Base-by-base conservation (phyloP, 2,329 filamentous ascomycete species). In the Pseudofabraea citricarpa region DNA sequence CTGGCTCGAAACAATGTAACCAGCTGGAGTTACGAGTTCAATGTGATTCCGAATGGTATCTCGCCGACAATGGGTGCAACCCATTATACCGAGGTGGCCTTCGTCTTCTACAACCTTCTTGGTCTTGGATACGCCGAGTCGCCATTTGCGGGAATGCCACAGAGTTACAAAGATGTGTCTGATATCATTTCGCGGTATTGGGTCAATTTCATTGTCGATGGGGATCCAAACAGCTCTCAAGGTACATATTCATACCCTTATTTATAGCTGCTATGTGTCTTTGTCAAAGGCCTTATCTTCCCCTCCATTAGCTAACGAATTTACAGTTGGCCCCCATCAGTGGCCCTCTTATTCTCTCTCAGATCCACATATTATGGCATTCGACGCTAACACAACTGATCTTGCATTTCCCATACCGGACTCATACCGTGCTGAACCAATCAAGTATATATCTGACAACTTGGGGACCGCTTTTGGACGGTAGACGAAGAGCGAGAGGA, bases 11-110 rank as follows among this genome's bases (percentile, higher is more conserved):
- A 67, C 19, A 67, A 67, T 8, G 55, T 76, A 1, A 60, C 70
- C 6, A 75, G 75, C 8, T 84, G 76, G 60, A 73, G 71, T 54
- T 84, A 81, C 63, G 72, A 75, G 36, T 84, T 83, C 67, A 78
- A 83, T 55, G 75, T 76, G 7, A 61, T 72, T 13, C 62, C 71
- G 0, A 65, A 68, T 3, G 72, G 74, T 8, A 51, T 70, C 1
- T 59, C 66, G 0, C 61, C 64, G 9, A 59, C 63, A 1, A 56
- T 62, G 1, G 73, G 72, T 1, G 72, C 70, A 0, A 69, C 70
- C 0, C 79, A 82, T 56, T 81, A 81, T 56, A 67, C 45, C n/a
- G 63, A 59, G 35, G 67, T 68, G 2, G 63, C 60, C 26, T 67
- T 64, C 12, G 56, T 65, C 6, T 62, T 67, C 21, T 49, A 58